Evolutionary conservation across 1,284 basidiomycete genomes (phyloP).

Genomic region (Sanghuangporus sanghuang): DNA sequence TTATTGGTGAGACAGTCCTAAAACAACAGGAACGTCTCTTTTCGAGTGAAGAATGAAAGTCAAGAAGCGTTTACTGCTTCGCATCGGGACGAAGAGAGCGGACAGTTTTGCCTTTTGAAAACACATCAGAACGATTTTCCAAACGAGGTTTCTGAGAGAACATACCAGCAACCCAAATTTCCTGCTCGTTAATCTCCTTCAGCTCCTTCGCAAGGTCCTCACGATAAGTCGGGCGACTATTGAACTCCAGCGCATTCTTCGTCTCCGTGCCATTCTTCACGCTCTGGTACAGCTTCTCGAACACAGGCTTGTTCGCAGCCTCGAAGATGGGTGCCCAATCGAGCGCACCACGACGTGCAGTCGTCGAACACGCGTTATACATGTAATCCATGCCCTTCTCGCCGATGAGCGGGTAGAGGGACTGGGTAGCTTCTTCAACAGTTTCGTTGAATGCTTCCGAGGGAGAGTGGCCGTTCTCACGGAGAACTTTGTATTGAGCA

Average conservation of each 20-base stretch:
- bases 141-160: constrained; percentile 16
- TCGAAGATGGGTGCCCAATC: constrained; percentile 99
- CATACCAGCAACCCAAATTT: constrained; percentile 95
- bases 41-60: neutral
- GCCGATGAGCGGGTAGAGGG: constrained; percentile 95
- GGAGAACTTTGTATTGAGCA: constrained; percentile 98
- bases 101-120: constrained; percentile 57
- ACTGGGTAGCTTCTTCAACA: constrained; percentile 98
- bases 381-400: constrained; percentile 99
- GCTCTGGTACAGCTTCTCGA: constrained; percentile 92
- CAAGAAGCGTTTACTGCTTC: constrained; percentile 32
- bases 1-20: neutral
- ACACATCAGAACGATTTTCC: constrained; percentile 8
- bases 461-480: constrained; percentile 95
- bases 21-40: neutral
- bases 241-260: constrained; percentile 95
- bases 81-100: constrained; percentile 75
- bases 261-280: constrained; percentile 96
- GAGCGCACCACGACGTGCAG: constrained; percentile 95
- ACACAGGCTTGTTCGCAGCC: constrained; percentile 89
- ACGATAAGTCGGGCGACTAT: constrained; percentile 89
- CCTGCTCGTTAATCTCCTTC: constrained; percentile 92
- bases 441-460: constrained; percentile 99
- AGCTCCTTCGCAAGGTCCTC: constrained; percentile 93
- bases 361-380: constrained; percentile 98